Evolutionary conservation across 371 early-diverging fungal species (phyloP), one percentile per base, ranked within the genome.

Genomic region (Mucor plumbeus): DNA sequence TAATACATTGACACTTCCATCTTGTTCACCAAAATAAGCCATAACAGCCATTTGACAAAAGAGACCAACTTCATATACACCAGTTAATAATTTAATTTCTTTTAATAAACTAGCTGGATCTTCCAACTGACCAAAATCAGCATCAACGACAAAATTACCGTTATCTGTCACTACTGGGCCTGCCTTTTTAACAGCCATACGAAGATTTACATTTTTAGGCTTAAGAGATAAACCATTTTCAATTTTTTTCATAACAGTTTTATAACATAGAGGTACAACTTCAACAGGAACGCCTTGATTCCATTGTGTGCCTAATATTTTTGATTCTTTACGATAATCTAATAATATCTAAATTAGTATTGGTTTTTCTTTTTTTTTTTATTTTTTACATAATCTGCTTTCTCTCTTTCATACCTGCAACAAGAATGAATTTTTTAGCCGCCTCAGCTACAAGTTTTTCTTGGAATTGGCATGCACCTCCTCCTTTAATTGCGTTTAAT

Each of bases 111-210:
- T 68, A 6, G 58, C 68, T 4, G 91, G 92, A 43, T 90, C 83
- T 7, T 81, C 64, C 63, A 94, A 91, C 14, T 77, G 71, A 17
- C 93, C 94, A 75, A 96, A 89, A 17, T 91, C 80, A 7, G 87
- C 92, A 78, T 97, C 97, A 34, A 97, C 72, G 19, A 96, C 81
- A 70, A 96, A 88, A 79, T 95, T 96, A n/a, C 96, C 96, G 68
- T 94, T 94, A 74, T 97, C 97, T 9, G 96, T 96, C 1, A 96
- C 92, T 15, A 95, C 93, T 0, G 97, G 97, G 5, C 97, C 97
- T 0, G 97, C 97, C 78, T 97, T 97, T 19, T 86, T 83, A 35
- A 86, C 82, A 5, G 90, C 60, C 93, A 92, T 94, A 38, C 96
- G 88, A 53, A 96, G 75, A 26, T 68, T 81, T 11, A 70, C 54